Base-by-base conservation (phyloP, 192 early-diverging fungal genomes). In the Backusella australiensis region DNA sequence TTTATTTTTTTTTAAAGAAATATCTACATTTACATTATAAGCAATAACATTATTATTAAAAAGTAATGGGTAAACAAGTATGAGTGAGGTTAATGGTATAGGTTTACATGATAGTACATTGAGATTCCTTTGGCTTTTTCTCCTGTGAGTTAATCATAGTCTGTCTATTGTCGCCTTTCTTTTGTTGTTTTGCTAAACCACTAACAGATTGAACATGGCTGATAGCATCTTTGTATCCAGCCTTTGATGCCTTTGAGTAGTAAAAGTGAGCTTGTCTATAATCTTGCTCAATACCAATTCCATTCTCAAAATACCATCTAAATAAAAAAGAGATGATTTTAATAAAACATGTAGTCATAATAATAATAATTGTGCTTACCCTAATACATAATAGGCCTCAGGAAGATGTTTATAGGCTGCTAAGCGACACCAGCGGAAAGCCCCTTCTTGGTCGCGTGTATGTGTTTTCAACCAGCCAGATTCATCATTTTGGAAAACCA, bases 281-380 rank as follows among this genome's bases (percentile, higher is more conserved):
- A 59, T 80, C 70, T 49, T 68, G 35, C 21, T 52, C 14, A 1
- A 72, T 49, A 15, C 78, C 78, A 21, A 80, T 72, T 23, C 78
- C 78, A 35, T 71, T 56, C 41, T 80, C 78, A 75, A 76, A 80
- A 72, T 80, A 80, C 34, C 74, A 80, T 26, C 78, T 79, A 34
- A 23, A 32, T 46, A 32, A 29, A 17, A 15, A 41, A 5, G 32
- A 19, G 21, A 69, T 63, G 35, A 15, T 41, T 21, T 71, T 36
- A 41, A 71, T 36, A 41, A 5, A 41, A 1, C 26, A 71, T 15
- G 6, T 36, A 23, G 21, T 11, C n/a, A 39, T 71, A 19, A 21
- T 32, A 41, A 21, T n/a, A 39, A 4, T n/a, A 38, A 68, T 1
- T 34, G 8, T 19, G 36, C 68, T 69, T 26, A 72, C 70, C 70